A percentile compares a stretch with the other conserved stretches of the same genome.
Conservation (phyloP, 805 yeast species). For the Starmerella gropengiesseri region DNA sequence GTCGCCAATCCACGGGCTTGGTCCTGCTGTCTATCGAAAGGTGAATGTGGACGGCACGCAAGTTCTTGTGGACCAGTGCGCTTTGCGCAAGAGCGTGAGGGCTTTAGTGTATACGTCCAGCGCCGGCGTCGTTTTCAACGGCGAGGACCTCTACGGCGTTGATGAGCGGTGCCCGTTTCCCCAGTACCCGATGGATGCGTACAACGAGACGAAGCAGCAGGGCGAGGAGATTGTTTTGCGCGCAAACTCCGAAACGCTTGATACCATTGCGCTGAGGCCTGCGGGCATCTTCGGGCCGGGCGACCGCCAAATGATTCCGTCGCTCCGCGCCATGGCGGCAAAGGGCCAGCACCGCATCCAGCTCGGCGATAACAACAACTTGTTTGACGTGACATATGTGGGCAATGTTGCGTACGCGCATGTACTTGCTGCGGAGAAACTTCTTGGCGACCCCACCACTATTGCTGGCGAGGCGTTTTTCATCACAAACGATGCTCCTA, state of each 20-base stretch:
- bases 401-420: slow-evolving; percentile 98
- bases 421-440: slow-evolving; percentile 75
- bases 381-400: slow-evolving; percentile 96
- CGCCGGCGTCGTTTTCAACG: slow-evolving; percentile 95
- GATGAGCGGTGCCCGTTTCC: slow-evolving; percentile 95
- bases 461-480: slow-evolving; percentile 84
- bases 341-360: slow-evolving; percentile 86
- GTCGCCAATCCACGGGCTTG: slow-evolving; percentile 86
- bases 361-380: slow-evolving; percentile 83
- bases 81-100: slow-evolving; percentile 35
- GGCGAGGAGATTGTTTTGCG: slow-evolving; percentile 76
- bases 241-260: slow-evolving; percentile 53
- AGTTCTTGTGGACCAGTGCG: slow-evolving; percentile 56
- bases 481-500: slow-evolving; percentile 86
- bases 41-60: slow-evolving; percentile 87
- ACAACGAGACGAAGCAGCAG: slow-evolving; percentile 84
- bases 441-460: slow-evolving; percentile 36
- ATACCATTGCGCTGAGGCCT: slow-evolving; percentile 83
- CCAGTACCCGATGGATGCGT: slow-evolving; percentile 85
- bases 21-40: slow-evolving; percentile 70
- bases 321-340: slow-evolving; percentile 68
- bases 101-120: slow-evolving; percentile 91
- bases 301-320: slow-evolving; percentile 92
- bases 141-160: slow-evolving; percentile 83
- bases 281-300: slow-evolving; percentile 99